Base-by-base conservation (phyloP, 1,139 yeast genomes). In the Suhomyces anneliseae region DNA sequence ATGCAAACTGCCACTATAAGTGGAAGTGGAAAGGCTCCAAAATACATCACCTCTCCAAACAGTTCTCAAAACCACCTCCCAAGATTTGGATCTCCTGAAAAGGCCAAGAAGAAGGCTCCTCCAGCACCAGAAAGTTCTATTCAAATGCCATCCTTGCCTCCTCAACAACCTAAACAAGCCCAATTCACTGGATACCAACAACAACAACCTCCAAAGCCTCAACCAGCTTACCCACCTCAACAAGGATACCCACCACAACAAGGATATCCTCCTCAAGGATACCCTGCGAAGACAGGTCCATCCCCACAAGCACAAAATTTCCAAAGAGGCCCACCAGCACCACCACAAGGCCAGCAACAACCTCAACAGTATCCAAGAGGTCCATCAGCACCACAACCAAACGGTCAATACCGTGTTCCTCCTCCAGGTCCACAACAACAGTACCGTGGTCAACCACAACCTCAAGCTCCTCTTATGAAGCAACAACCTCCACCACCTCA, bases 31-130 rank as follows among this genome's bases (percentile, higher is more conserved):
- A 42, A 55, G 34, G 66, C 58, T 49, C 76, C 76, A 12, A 61
- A 66, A 46, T 66, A 63, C 42, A 72, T 71, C 36, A 57, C 65
- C 8, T 68, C 74, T 11, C 77, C 76, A 14, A 70, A 67, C 50
- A 57, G 58, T 34, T 57, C 70, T 7, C 76, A 70, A 51, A 70
- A 70, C 49, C 64, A 61, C 37, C 29, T 57, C 1, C 61, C 62
- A 26, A 46, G 52, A 9, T 59, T 58, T 39, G 34, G 38, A 11
- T 45, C 50, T 4, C 54, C 52, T 19, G 53, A 52, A 12, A 48
- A 35, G 32, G 36, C 14, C 31, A 35, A 38, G 26, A 36, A 26
- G 19, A 36, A 15, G 27, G 19, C 19, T 27, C 3, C 40, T 8
- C n/a, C n/a, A 8, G 12, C 35, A 8, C 44, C 14, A n/a, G 35